Evolutionary conservation across 116 monocot genomes (phyloP), one percentile per base, ranked within the genome.

Genomic region (Papilionanthe hybrid): DNA sequence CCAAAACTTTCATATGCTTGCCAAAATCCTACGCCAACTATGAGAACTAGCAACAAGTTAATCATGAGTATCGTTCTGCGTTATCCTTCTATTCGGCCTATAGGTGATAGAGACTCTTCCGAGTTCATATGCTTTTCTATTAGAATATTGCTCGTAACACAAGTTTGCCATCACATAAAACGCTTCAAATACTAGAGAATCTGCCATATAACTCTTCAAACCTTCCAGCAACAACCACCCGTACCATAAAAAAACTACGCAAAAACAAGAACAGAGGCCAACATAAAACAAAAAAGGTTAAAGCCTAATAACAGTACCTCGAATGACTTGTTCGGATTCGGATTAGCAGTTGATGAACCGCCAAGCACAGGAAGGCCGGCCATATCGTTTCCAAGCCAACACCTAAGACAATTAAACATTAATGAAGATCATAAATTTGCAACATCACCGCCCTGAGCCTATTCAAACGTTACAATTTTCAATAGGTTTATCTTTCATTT

Each of bases 311-410:
- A 25, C 4, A 42, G 44, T 66, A 90, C 90, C 90, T 90, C 90
- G 25, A 79, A 53, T 8, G 90, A 90, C 49, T 90, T 87, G 79
- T 90, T 90, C 42, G 87, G 87, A 53, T 90, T 90, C 25, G 60
- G 29, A 77, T 85, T 87, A 23, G 20, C 73, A 17, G 55, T 37
- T 12, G 77, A 81, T n/a, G 57, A 74, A 10, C 73, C 22, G 32
- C 27, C 56, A 13, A 85, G 65, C 56, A 77, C 82, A 45, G 82
- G 72, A 57, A 88, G 75, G 53, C 13, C 75, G 9, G 86, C 83
- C 85, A 88, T 86, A 20, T 73, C 20, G 20, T 73, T 44, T 22
- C 44, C 42, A 44, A 73, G 44, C 44, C 3, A 73, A 44, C 18
- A 73, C 73, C 73, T 73, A 73, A 73, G 15, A 20, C 42, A 73